Percentiles rank a stretch among this genome's conserved stretches.
Evolutionary conservation across 2,329 filamentous ascomycete species (phyloP).

Genomic region (Cadophora malorum): DNA sequence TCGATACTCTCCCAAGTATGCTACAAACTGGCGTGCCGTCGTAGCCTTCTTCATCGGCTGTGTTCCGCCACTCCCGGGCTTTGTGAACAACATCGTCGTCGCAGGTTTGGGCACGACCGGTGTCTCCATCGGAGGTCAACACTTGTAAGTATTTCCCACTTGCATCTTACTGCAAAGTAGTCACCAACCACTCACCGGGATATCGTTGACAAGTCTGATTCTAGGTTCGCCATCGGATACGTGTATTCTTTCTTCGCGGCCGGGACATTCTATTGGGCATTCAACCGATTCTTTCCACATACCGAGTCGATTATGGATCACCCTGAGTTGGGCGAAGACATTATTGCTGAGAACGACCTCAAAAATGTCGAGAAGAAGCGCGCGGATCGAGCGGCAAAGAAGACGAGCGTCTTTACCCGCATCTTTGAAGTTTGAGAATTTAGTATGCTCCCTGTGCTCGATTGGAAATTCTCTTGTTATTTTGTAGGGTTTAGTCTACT

Average conservation of each 20-base stretch:
- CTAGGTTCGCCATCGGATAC: constrained; percentile 32
- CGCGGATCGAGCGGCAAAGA: constrained; percentile 17
- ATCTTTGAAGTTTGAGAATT: constrained; percentile 27
- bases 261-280: constrained; percentile 29
- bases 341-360: constrained; percentile 30
- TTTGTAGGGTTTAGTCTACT: not conserved
- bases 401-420: constrained; percentile 18
- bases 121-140: constrained; percentile 30
- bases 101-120: constrained; percentile 23
- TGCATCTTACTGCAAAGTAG: not conserved
- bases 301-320: constrained; percentile 30
- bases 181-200: not conserved
- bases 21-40: constrained; percentile 32
- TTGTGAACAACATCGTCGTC: constrained; percentile 31
- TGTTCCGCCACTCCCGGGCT: constrained; percentile 39
- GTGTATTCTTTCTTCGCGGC: constrained; percentile 32
- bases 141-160: constrained; percentile 27
- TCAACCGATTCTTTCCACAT: constrained; percentile 31
- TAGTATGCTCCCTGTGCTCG: not conserved
- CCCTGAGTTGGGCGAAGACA: constrained; percentile 32
- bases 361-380: constrained; percentile 29
- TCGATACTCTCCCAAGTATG: constrained; percentile 29
- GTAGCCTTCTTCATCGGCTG: constrained; percentile 39
- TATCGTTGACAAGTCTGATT: not conserved
- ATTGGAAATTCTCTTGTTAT: not conserved